Base-by-base conservation (phyloP, 768 basidiomycete genomes). In the Brasilioporus rufonigricans region DNA sequence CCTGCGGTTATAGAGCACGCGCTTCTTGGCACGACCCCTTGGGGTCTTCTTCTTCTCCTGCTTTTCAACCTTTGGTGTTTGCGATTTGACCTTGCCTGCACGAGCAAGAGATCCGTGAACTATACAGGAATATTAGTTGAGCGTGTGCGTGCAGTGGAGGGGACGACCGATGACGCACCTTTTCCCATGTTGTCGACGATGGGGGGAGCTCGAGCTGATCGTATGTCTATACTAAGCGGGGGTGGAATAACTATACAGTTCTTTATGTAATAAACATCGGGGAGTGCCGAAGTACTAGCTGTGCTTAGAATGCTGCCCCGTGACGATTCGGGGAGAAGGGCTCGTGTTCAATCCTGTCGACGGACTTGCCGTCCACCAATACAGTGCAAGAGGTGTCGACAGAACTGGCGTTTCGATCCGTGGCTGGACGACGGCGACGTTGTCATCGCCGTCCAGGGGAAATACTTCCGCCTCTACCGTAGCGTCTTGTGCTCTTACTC, bases 41-140 rank as follows among this genome's bases (percentile, higher is more conserved):
- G 93, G 93, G 36, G 78, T 85, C 87, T 98, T 98, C 89, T 94
- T 95, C 89, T 97, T 98, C 81, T 98, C 96, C 80, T 96, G 93
- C 75, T 88, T 86, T 70, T 97, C 96, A 71, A 97, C 96, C 79
- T 98, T 98, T 69, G 95, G 95, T 69, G 89, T 91, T 79, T 95
- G 93, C 65, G 91, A 92, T 80, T 93, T 97, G 82, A 98, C 96
- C 85, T 98, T 98, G 75, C 95, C 95, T 73, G 94, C 94, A 82
- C 94, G 94, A 79, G 94, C 94, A 79, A 96, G 93, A 74, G 94
- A 98, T 75, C 94, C 94, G 89, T 98, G 94, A 79, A 96, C 94
- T 93, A 27, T 39, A 16, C 2, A 0, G 8, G 1, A 16, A 48
- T 27, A 23, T 31, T 5, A 6, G 47, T n/a, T 49, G 44, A 36